These are phyloP conservation scores for Eucalyptus viminalis DNA, from an alignment of 345 rosid species.

Conservation along the genomic window DNA sequence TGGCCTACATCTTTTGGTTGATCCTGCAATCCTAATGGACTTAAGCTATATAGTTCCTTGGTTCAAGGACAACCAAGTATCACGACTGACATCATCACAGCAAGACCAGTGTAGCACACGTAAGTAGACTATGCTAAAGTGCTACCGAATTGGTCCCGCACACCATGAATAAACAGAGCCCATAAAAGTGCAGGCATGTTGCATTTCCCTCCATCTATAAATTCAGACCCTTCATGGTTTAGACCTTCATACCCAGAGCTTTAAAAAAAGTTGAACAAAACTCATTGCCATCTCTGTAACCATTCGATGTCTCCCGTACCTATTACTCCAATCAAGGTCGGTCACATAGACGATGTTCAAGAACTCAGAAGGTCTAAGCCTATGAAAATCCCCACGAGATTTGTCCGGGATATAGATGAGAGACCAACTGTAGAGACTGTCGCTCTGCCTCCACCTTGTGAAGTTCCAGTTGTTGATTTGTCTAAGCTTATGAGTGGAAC, in stretches of 20 bases:
- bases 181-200: not conserved
- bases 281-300: not conserved
- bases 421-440: constrained; percentile 25
- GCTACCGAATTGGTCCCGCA: not conserved
- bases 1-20: not conserved
- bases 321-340: constrained; percentile 41
- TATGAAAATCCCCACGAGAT: constrained; percentile 59
- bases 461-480: constrained; percentile 63
- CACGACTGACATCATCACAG: not conserved
- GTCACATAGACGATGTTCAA: constrained; percentile 84
- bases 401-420: constrained; percentile 47
- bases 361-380: constrained; percentile 61
- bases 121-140: not conserved
- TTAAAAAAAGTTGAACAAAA: not conserved
- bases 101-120: not conserved
- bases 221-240: not conserved
- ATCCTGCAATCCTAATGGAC: not conserved
- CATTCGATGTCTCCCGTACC: constrained; percentile 54
- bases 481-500: constrained; percentile 33
- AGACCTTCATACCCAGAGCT: not conserved
- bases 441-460: constrained; percentile 1
- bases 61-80: not conserved
- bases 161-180: not conserved
- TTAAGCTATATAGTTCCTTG: not conserved
- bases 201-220: constrained; percentile 8